phyloP scores from a whole-genome alignment of 805 yeast species.

The Tetrapisispora iriomotensis region DNA sequence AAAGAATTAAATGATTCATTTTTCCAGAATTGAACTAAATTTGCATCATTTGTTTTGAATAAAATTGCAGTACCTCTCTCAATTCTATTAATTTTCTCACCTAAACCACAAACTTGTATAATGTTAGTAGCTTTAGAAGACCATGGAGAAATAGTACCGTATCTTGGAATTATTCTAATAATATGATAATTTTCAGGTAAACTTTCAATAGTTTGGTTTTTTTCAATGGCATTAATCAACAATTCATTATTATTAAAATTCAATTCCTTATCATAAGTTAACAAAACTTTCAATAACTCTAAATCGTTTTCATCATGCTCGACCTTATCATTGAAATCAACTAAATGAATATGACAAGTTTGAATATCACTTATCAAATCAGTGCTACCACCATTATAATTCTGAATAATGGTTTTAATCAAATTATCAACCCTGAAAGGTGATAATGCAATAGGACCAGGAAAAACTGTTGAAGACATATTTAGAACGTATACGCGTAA shows the following conservation, averaged over 20 bases:
- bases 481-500: too few relatives aligned
- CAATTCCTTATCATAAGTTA: slow-evolving; percentile 64
- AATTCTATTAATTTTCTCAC: slow-evolving; percentile 60
- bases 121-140: slow-evolving; percentile 97
- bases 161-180: slow-evolving; percentile 75
- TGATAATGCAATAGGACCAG: slow-evolving; percentile 89
- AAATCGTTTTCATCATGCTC: slow-evolving; percentile 32
- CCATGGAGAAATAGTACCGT: slow-evolving; percentile 98
- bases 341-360: slow-evolving; percentile 72
- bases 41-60: slow-evolving; percentile 63
- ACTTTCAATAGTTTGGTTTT: slow-evolving; percentile 14
- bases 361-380: slow-evolving; percentile 61
- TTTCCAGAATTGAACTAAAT: slow-evolving; percentile 36
- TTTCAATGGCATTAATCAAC: slow-evolving; percentile 22
- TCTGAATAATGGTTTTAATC: slow-evolving; percentile 59
- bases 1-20: slow-evolving; percentile 47
- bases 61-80: slow-evolving; percentile 83
- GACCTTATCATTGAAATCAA: slow-evolving; percentile 38
- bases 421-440: slow-evolving; percentile 71
- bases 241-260: slow-evolving; percentile 37
- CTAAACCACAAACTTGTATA: slow-evolving; percentile 77
- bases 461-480: slow-evolving; percentile 44
- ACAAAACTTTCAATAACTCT: slow-evolving; percentile 46
- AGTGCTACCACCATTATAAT: slow-evolving; percentile 40
- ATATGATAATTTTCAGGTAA: slow-evolving; percentile 41